Percentiles rank a stretch among this genome's conserved stretches.
Conservation (phyloP, 2,329 filamentous ascomycete species). For the Penicillium sp. region DNA sequence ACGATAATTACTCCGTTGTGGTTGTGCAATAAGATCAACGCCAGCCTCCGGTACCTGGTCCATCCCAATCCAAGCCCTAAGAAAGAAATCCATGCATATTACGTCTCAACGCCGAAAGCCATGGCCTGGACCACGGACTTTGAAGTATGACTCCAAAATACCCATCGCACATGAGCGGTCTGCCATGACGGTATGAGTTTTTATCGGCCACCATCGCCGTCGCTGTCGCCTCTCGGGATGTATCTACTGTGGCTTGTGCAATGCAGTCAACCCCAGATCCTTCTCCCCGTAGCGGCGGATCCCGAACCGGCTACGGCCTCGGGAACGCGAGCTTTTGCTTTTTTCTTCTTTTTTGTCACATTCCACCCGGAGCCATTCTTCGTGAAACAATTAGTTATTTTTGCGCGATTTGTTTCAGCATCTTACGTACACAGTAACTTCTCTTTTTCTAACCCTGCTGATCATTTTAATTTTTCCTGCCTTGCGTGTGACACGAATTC, state of each 20-base stretch:
- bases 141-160: background rate
- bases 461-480: conserved; percentile 6
- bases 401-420: conserved; percentile 17
- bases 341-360: background rate
- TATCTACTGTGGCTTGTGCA: background rate
- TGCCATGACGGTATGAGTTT: background rate
- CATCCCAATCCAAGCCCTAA: background rate
- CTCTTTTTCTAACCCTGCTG: conserved; percentile 7
- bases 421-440: conserved; percentile 10
- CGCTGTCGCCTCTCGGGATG: conserved; percentile 2
- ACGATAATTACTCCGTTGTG: conserved; percentile 9
- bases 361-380: background rate
- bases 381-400: conserved; percentile 6
- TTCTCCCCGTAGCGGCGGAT: conserved; percentile 20
- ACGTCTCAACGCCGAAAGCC: background rate
- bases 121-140: background rate
- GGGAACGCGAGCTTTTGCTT: conserved; percentile 8
- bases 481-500: conserved; percentile 13
- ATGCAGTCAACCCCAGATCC: conserved; percentile 18
- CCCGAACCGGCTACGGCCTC: conserved; percentile 19
- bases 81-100: conserved; percentile 1
- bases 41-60: conserved; percentile 8
- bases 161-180: background rate
- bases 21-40: conserved; percentile 11
- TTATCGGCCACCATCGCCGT: conserved; percentile 3